Base-by-base conservation (phyloP, 805 yeast species). In the Wickerhamomyces alni region DNA sequence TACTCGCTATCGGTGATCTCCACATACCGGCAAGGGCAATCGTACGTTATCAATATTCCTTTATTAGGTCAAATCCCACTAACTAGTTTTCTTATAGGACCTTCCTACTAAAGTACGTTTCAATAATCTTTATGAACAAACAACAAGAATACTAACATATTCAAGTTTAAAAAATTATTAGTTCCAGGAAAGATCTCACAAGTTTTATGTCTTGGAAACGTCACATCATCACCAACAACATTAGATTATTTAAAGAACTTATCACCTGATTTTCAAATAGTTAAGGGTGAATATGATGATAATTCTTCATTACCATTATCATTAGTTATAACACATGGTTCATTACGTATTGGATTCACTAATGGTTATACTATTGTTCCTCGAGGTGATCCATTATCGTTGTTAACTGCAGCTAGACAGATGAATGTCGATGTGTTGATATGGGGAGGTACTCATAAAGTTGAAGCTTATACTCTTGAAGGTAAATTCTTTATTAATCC, bases 401-500 rank as follows among this genome's bases (percentile, higher is more conserved):
- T 93, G 39, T 68, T 87, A 44, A 75, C 85, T 1, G 72, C 84
- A 43, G 96, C 98, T 1, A 72, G 99, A 44, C 87, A 87, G 62
- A 71, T 89, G 70, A 94, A 89, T 57, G 97, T 86, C 30, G 98
- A 93, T 60, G 75, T 93, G 5, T 66, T 93, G 48, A 69, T 93
- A 12, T 87, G 93, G 84, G 97, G 98, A 12, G 95, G 96, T 0
- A 83, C 95, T 2, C 95, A 87, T 58, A 77, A 79, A 47, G 94
- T 87, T 5, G 98, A 91, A 56, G 96, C 97, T 0, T 91, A 88
- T 55, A 85, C 93, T 9, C 65, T 89, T 42, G 98, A 88, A 48
- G 95, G 94, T 17, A 87, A 86, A 61, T 87, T 89, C 59, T 93
- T 93, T 55, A 74, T 93, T n/a, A 91, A 87, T 58, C 98, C 99